phyloP scores from a whole-genome alignment of 1,139 yeast genomes.

The Diutina pseudorugosa region DNA sequence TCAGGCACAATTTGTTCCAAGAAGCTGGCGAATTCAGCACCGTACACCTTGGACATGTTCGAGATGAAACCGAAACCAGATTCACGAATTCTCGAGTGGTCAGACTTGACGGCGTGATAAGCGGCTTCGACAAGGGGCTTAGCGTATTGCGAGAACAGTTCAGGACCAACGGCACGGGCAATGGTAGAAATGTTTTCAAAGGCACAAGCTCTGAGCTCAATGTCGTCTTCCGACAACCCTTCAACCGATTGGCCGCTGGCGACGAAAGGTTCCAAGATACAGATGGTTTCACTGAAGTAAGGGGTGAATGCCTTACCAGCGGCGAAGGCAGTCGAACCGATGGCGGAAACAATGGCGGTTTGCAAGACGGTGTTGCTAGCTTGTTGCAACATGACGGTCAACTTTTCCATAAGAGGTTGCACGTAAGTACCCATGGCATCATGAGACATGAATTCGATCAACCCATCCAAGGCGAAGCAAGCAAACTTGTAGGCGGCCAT shows the following conservation, averaged over 20 bases:
- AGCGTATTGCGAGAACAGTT: conserved; percentile 73
- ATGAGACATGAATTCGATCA: conserved; percentile 83
- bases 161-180: conserved; percentile 95
- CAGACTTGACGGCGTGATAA: conserved; percentile 63
- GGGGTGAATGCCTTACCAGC: conserved; percentile 84
- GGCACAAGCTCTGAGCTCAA: conserved; percentile 80
- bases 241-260: conserved; percentile 48
- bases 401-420: conserved; percentile 81
- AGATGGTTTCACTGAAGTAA: conserved; percentile 70
- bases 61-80: conserved; percentile 92
- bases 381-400: conserved; percentile 67
- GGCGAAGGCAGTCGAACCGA: conserved; percentile 95
- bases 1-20: conserved; percentile 74
- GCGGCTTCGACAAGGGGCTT: conserved; percentile 87
- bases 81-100: conserved; percentile 81
- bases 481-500: conserved; percentile 85
- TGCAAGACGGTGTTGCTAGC: conserved; percentile 58
- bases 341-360: conserved; percentile 86
- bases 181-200: conserved; percentile 89
- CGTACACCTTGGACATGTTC: conserved; percentile 90
- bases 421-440: conserved; percentile 75
- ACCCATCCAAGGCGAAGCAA: conserved; percentile 80
- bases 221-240: conserved; percentile 67
- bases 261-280: conserved; percentile 72
- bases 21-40: conserved; percentile 79